These are phyloP conservation scores for Metschnikowia henanensis DNA, from an alignment of 805 yeast genomes.

Conservation along the genomic window DNA sequence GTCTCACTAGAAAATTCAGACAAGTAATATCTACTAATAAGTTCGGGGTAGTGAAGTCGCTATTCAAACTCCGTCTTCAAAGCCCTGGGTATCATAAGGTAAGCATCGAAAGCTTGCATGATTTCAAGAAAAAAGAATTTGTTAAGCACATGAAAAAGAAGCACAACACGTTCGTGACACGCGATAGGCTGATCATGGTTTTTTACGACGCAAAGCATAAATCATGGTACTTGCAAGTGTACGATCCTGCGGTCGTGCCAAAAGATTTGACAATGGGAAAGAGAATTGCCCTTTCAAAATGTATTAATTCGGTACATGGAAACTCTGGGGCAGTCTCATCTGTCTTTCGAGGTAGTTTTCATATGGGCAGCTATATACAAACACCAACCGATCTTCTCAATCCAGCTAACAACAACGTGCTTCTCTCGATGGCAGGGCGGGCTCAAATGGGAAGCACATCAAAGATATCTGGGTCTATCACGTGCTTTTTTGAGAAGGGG, in stretches of 20 bases:
- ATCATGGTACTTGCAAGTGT: constrained; percentile 9
- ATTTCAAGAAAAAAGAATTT: constrained; percentile 4
- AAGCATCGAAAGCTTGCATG: background rate
- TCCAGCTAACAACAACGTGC: constrained; percentile 1
- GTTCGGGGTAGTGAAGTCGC: background rate
- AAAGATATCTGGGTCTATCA: constrained; percentile 14
- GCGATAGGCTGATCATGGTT: constrained; percentile 9
- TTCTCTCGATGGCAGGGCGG: constrained; percentile 9
- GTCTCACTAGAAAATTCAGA: background rate
- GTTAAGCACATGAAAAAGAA: constrained; percentile 6
- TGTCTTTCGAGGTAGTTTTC: constrained; percentile 8
- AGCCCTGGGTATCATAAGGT: constrained; percentile 1
- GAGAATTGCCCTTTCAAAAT: constrained; percentile 11
- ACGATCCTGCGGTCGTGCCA: background rate
- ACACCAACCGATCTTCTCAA: constrained; percentile 5
- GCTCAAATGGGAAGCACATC: constrained; percentile 8
- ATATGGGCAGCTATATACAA: constrained; percentile 1
- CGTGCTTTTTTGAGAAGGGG: constrained; percentile 12
- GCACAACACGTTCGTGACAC: constrained; percentile 7
- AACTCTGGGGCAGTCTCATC: constrained; percentile 13
- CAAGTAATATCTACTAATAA: background rate
- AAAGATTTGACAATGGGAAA: constrained; percentile 3
- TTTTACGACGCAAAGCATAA: constrained; percentile 4
- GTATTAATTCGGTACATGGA: constrained; percentile 13
- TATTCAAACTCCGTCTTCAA: background rate